phyloP scores from a whole-genome alignment of 2,329 filamentous ascomycete genomes.

The Colletotrichum spinosum region DNA sequence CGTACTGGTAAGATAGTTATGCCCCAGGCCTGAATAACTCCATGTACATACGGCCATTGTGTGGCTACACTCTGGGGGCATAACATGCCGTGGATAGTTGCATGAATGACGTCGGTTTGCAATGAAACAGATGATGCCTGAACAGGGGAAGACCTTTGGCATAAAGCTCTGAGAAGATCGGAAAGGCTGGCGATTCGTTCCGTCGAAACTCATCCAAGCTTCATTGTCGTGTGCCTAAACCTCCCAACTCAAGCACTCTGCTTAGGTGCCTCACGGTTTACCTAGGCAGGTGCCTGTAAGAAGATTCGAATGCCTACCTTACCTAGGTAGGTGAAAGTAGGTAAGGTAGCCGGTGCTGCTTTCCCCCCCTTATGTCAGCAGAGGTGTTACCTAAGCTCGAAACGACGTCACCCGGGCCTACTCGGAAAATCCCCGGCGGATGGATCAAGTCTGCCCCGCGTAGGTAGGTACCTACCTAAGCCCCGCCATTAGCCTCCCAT shows the following conservation, averaged over 20 bases:
- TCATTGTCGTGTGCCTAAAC: no score
- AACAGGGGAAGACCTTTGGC: conserved; percentile 15
- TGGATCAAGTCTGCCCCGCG: conserved; percentile 32
- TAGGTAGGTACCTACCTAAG: not conserved
- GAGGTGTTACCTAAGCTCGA: not conserved
- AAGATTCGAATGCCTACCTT: no score
- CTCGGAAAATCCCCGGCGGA: conserved; percentile 11
- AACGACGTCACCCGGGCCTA: not conserved
- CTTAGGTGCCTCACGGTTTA: no score
- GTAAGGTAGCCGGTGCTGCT: not conserved
- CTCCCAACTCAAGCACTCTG: not conserved
- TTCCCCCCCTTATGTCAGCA: conserved; percentile 4
- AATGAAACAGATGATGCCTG: conserved; percentile 15
- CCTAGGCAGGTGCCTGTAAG: no score
- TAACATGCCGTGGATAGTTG: not conserved
- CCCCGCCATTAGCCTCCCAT: conserved; percentile 31
- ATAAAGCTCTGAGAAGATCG: conserved; percentile 14
- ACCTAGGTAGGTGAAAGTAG: not conserved
- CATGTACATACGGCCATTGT: conserved; percentile 2
- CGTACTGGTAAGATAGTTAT: conserved; percentile 19
- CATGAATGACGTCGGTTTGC: conserved; percentile 19
- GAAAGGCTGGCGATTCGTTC: not conserved
- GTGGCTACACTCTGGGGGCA: not conserved
- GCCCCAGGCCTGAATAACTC: conserved; percentile 20
- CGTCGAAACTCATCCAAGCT: not conserved